Evolutionary conservation across 176 grass and related monocot genomes (phyloP), one percentile per base, ranked within the genome.

Genomic region (Sorghum bicolor): DNA sequence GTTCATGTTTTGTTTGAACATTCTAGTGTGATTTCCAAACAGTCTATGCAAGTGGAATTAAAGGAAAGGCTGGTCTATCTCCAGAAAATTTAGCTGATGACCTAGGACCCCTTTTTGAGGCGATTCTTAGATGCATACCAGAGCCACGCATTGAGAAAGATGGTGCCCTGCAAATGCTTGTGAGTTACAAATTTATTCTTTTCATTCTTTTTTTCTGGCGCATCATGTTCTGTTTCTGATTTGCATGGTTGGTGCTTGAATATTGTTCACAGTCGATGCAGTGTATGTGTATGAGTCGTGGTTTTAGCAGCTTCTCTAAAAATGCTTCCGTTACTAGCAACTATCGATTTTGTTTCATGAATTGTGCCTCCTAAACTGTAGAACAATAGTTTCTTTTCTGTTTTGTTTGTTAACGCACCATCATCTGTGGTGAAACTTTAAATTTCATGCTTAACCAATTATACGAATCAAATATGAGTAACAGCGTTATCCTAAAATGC

Each of bases 121-220:
- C 96, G 80, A 91, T 98, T 82, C 96, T 98, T 78, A 93, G 96
- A 87, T 98, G 96, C 80, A 95, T 98, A 80, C 96, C 96, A 53
- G 96, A 98, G 75, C 96, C 96, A 69, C 91, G 85, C 22, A 95
- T 98, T 91, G 80, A 95, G 63, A 98, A 93, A 88, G 93, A 93
- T 76, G 96, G 91, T 67, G 86, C 96, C 67, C 63, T 93, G 58
- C 96, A 98, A 87, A 80, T 98, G 92, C 96, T 98, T 70, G 96
- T 98, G 64, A 93, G 92, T 89, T 86, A 34, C 81, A 61, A 67
- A 72, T 62, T 84, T 67, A 5, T 5, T 66, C 5, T 66, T 64
- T 64, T 75, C 38, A 41, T 77, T 87, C 29, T 36, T 10, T 68
- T 37, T 13, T 37, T 76, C 17, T 83, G 53, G 10, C 75, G 28